Conservation (phyloP, 1,284 basidiomycete genomes). For the Sutorius eximius region DNA sequence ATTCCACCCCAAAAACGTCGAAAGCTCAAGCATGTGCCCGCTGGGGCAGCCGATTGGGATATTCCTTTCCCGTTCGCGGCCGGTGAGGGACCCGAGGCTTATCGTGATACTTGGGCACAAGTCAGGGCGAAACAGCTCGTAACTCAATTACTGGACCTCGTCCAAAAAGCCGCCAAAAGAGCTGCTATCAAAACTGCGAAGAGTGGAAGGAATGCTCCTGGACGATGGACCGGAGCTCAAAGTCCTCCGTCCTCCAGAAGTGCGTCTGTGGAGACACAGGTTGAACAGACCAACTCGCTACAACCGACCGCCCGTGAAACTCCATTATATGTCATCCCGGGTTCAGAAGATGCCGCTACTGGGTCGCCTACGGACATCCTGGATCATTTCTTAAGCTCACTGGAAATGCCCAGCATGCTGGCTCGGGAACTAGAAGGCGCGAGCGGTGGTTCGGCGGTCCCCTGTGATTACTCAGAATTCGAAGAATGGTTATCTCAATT, state of each 20-base stretch:
- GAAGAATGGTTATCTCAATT: constrained; percentile 55
- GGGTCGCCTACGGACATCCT: neutral
- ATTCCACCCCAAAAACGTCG: constrained; percentile 52
- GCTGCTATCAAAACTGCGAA: constrained; percentile 45
- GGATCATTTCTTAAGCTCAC: neutral
- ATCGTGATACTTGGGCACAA: constrained; percentile 59
- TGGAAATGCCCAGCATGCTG: neutral
- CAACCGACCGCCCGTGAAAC: neutral
- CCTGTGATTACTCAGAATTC: constrained; percentile 41
- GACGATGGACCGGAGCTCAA: neutral
- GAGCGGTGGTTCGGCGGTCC: neutral
- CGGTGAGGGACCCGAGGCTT: constrained; percentile 66
- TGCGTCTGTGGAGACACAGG: constrained; percentile 19
- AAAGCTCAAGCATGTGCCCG: constrained; percentile 64
- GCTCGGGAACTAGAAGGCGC: constrained; percentile 2
- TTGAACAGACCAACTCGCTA: neutral
- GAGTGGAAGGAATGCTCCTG: constrained; percentile 18
- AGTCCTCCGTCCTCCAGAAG: constrained; percentile 12
- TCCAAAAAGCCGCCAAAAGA: constrained; percentile 56
- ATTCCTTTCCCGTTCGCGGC: constrained; percentile 70
- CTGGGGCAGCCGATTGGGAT: constrained; percentile 77
- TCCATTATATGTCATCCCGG: neutral
- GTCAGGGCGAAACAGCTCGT: constrained; percentile 62
- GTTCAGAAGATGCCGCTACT: neutral
- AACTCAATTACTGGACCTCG: constrained; percentile 57